A percentile compares a stretch with the other conserved stretches of the same genome.
Conservation (phyloP, 2,329 filamentous ascomycete species). For the Fusarium sp. region DNA sequence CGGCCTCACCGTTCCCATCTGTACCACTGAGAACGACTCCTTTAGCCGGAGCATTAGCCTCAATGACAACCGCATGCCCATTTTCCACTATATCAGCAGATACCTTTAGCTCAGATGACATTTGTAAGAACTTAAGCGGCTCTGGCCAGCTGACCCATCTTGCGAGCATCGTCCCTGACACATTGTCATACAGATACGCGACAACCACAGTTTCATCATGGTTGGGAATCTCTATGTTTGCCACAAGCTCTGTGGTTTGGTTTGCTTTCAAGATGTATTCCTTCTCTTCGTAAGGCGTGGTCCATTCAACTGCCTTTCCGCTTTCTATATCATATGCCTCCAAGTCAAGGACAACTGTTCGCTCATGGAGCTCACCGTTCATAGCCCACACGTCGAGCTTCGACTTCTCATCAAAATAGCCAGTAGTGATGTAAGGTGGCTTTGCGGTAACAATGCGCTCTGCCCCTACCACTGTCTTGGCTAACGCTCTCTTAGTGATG, state of each 20-base stretch:
- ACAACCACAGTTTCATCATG: neutral
- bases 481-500: constrained; percentile 1
- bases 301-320: neutral
- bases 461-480: neutral
- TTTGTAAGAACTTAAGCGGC: neutral
- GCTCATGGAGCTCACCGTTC: neutral
- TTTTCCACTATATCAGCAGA: rapidly evolving
- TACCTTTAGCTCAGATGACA: neutral
- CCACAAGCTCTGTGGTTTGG: neutral
- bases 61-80: neutral
- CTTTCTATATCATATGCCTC: neutral
- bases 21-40: neutral
- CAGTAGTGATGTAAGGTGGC: constrained; percentile 16
- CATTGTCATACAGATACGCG: neutral
- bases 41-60: neutral
- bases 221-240: neutral
- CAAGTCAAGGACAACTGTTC: neutral
- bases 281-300: rapidly evolving
- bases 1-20: rapidly evolving
- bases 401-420: neutral
- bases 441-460: neutral
- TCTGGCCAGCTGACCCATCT: constrained; percentile 25
- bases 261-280: neutral
- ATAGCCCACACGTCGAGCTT: constrained; percentile 2
- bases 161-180: neutral